Evolutionary conservation across 2,329 filamentous ascomycete genomes (phyloP).

Genomic region (Aspergillus candidus): DNA sequence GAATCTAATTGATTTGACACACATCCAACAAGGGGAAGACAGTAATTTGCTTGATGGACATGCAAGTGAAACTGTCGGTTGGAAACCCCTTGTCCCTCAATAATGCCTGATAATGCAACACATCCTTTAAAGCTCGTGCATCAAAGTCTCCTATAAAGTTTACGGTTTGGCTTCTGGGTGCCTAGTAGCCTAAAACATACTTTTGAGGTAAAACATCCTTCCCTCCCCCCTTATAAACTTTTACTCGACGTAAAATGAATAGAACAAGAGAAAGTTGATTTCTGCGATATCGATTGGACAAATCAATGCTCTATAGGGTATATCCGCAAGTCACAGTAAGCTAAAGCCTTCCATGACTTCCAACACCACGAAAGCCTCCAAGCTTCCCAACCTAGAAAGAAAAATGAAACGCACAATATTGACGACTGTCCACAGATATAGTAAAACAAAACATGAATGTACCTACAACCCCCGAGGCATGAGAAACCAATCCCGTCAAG

Average conservation of each 20-base stretch:
- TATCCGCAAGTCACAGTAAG: constrained; percentile 12
- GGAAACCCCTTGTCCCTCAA: constrained; percentile 28
- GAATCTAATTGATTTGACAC: neutral
- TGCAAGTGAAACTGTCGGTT: constrained; percentile 19
- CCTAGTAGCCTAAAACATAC: neutral
- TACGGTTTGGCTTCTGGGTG: no score
- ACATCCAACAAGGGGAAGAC: neutral
- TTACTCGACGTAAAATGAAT: constrained; percentile 2
- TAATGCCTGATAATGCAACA: constrained; percentile 1
- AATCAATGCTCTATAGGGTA: constrained; percentile 17
- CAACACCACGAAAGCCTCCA: neutral
- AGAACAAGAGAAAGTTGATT: neutral
- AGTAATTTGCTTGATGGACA: constrained; percentile 22
- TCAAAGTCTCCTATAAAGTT: no score
- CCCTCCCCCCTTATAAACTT: constrained; percentile 4
- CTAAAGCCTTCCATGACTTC: constrained; percentile 1
- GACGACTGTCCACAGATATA: neutral
- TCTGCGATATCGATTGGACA: neutral
- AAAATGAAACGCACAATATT: neutral
- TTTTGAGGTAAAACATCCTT: neutral
- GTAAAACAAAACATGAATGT: neutral
- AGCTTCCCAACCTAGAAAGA: neutral
- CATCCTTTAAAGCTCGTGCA: neutral
- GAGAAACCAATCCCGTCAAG: constrained; percentile 37
- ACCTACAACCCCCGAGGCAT: constrained; percentile 24